Evolutionary conservation across 305 asterid genomes (phyloP).

Genomic region (Fraxinus latifolia): DNA sequence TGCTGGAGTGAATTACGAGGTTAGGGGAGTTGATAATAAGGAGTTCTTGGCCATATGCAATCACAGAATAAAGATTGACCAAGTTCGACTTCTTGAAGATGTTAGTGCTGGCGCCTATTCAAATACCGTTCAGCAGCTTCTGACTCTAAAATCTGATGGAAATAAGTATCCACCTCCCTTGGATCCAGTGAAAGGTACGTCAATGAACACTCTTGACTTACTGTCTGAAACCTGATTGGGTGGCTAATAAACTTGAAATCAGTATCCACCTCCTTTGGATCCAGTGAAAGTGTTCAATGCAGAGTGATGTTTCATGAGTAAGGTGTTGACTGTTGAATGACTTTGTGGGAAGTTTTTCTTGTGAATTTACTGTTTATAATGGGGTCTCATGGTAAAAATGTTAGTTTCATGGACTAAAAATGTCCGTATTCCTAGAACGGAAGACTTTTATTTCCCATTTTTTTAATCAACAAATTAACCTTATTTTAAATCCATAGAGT

Average conservation of each 20-base stretch:
- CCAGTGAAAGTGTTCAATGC: too few relatives aligned
- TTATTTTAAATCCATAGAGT: neutral
- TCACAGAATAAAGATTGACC: conserved; percentile 67
- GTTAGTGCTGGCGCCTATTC: conserved; percentile 86
- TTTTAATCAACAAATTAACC: neutral
- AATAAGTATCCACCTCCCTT: conserved; percentile 86
- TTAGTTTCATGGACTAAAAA: neutral
- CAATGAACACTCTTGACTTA: conserved; percentile 4
- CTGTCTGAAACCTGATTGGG: neutral
- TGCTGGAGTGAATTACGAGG: conserved; percentile 83
- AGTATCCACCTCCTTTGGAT: too few relatives aligned
- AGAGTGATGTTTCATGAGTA: neutral
- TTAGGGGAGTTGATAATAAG: conserved; percentile 62
- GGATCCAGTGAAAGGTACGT: conserved; percentile 82
- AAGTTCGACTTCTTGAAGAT: conserved; percentile 89
- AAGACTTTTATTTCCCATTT: neutral
- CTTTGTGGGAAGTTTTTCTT: conserved; percentile 1
- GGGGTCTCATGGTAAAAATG: conserved; percentile 5
- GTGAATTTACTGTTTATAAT: conserved; percentile 7
- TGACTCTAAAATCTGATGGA: conserved; percentile 67
- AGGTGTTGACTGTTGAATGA: neutral
- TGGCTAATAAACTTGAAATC: neutral
- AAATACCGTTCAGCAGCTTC: conserved; percentile 63
- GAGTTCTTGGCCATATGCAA: conserved; percentile 79
- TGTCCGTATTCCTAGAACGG: neutral